Evolutionary conservation across 345 rosid genomes (phyloP), one percentile per base, ranked within the genome.

Genomic region (Excoecaria cochinchinensis): DNA sequence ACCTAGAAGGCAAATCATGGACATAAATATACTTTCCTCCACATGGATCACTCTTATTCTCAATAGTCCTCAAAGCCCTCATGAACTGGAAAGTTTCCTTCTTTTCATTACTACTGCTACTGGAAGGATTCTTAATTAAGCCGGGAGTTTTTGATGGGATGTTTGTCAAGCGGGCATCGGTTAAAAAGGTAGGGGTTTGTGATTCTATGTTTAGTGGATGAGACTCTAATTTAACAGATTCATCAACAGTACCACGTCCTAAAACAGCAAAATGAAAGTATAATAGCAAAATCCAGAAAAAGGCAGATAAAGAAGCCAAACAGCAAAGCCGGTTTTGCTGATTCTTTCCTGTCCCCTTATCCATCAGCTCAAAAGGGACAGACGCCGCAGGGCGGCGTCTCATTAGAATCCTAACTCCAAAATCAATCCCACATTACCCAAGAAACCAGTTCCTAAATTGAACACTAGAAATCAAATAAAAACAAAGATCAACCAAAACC

Each of bases 21-120:
- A 92, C 94, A 73, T 89, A 90, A 57, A 94, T 88, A 69, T 94
- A 94, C 81, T 85, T 88, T 38, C 98, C 95, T 3, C 97, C 94
- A 52, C 98, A 93, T 0, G 92, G 91, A 82, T 93, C 97, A 38
- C 89, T 93, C 80, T 85, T 87, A 82, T 93, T 91, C 24, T 90
- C 95, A 21, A 83, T 31, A 11, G 95, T 90, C 77, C 88, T 89
- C 87, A 91, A 80, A 3, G 98, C 98, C 81, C 79, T 83, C 74
- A 83, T 75, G 80, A 93, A 93, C 14, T 86, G 84, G 70, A 82
- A 90, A 70, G 60, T 72, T 67, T 83, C 81, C 13, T 6, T 22
- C 76, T 64, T 76, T 58, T 81, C 71, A 19, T 25, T 62, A 6
- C 0, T 24, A 36, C 21, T 56, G 21, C 39, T 79, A 4, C 22